Conservation (phyloP, 139 green algal genomes). For the Axilococcus clingmanii region DNA sequence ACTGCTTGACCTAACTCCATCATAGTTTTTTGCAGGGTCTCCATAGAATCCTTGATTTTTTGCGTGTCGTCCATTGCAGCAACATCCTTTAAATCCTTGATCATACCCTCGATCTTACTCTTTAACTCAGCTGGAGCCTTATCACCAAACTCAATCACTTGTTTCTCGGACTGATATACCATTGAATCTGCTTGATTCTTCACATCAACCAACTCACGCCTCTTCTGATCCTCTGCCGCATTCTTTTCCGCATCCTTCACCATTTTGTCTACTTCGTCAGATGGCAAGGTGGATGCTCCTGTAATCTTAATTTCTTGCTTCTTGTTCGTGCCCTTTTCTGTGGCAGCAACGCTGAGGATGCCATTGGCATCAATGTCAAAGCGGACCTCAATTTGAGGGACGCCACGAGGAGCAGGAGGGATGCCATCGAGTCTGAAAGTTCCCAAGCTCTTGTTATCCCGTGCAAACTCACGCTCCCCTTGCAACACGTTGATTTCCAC, state of each 20-base stretch:
- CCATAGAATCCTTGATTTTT: conserved; percentile 81
- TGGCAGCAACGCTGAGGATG: conserved; percentile 88
- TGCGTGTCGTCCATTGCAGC: conserved; percentile 52
- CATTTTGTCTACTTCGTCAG: conserved; percentile 91
- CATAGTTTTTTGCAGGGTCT: conserved; percentile 82
- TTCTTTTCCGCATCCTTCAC: conserved; percentile 92
- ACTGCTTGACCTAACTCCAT: conserved; percentile 90
- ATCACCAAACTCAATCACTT: conserved; percentile 94
- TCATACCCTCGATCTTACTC: conserved; percentile 79
- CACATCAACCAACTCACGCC: conserved; percentile 85
- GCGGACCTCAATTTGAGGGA: conserved; percentile 95
- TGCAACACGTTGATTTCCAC: conserved; percentile 99
- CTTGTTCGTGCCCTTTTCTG: conserved; percentile 93
- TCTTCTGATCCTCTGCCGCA: conserved; percentile 84
- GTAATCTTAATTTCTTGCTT: conserved; percentile 99
- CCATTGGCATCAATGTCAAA: conserved; percentile 99
- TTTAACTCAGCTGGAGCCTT: conserved; percentile 81
- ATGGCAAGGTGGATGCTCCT: conserved; percentile 61
- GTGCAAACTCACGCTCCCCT: conserved; percentile 72
- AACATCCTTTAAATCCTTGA: conserved; percentile 62
- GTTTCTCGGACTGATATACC: conserved; percentile 95
- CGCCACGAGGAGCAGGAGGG: conserved; percentile 83
- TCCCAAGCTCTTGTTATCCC: conserved; percentile 95
- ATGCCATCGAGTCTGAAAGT: conserved; percentile 93
- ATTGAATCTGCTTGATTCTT: conserved; percentile 91